A percentile compares a stretch with the other conserved stretches of the same genome.
Conservation (phyloP, 176 grass and related monocot genomes). For the Hordeum vulgare region MorexV3_pseudomolecules_assembly NC_058522.1:581742357-581742856, state of each 20-base stretch:
- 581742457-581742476: constrained; percentile 70
- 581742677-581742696: constrained; percentile 62
- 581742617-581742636: constrained; percentile 47
- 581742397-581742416: constrained; percentile 50
- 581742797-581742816: constrained; percentile 37
- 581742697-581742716: constrained; percentile 41
- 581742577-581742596: constrained; percentile 63
- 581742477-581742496: constrained; percentile 38
- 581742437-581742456: constrained; percentile 63
- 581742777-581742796: constrained; percentile 27
- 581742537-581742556: constrained; percentile 50
- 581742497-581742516: constrained; percentile 35
- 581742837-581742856: constrained; percentile 19
- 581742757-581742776: constrained; percentile 59
- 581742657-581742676: constrained; percentile 61
- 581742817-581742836: constrained; percentile 63
- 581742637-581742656: constrained; percentile 38
- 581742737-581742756: constrained; percentile 40
- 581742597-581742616: constrained; percentile 34
- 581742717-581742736: constrained; percentile 26
- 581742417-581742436: constrained; percentile 47
- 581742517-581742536: constrained; percentile 55
- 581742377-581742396: constrained; percentile 59
- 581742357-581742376: constrained; percentile 72
- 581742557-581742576: constrained; percentile 50